These are phyloP conservation scores for Epichloe coenophiala DNA, from an alignment of 2,329 filamentous ascomycete genomes.

Conservation along the genomic window DNA sequence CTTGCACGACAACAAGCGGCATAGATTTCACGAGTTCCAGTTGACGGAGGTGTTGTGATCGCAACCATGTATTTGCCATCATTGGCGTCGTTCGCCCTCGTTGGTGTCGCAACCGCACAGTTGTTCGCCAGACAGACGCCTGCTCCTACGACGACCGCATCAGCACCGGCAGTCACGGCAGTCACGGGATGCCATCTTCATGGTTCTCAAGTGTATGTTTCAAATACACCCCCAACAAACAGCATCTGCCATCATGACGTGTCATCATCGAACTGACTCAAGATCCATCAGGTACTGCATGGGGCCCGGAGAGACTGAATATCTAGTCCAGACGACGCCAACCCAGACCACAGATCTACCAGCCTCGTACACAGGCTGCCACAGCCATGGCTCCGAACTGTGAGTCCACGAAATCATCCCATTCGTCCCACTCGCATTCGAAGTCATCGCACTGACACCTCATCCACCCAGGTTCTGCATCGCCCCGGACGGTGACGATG, in stretches of 20 bases:
- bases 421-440: constrained; percentile 2
- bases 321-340: constrained; percentile 29
- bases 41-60: background rate
- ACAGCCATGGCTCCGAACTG: constrained; percentile 44
- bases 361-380: constrained; percentile 50
- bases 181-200: constrained; percentile 30
- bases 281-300: constrained; percentile 28
- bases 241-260: background rate
- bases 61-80: constrained; percentile 1
- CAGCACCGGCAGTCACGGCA: constrained; percentile 18
- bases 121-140: constrained; percentile 19
- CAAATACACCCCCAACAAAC: background rate
- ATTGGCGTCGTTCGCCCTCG: background rate
- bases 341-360: constrained; percentile 44
- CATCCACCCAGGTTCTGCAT: constrained; percentile 42
- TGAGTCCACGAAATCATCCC: constrained; percentile 17
- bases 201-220: constrained; percentile 22
- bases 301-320: constrained; percentile 26
- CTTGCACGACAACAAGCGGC: background rate
- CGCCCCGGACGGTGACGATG: constrained; percentile 44
- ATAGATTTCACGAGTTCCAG: background rate
- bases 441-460: background rate
- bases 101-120: constrained; percentile 8
- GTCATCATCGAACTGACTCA: background rate
- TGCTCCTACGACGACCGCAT: constrained; percentile 13